Evolutionary conservation across 2,329 filamentous ascomycete genomes (phyloP).

Genomic region (Zymoseptoria passerinii): DNA sequence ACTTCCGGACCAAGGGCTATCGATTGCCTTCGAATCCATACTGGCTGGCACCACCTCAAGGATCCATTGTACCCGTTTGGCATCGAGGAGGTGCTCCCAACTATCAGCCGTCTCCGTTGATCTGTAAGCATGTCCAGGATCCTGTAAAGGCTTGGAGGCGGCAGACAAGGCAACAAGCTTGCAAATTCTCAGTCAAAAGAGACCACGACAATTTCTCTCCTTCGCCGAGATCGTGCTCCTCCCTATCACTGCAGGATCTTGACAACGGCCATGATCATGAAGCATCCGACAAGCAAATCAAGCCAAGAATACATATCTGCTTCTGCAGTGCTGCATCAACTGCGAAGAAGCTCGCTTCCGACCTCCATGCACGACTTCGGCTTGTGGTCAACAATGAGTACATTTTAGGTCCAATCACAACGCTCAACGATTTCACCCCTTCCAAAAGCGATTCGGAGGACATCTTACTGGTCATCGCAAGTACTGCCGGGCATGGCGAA

Average conservation of each 20-base stretch:
- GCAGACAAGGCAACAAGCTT: background rate
- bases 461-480: conserved; percentile 2
- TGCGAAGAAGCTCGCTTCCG: conserved; percentile 2
- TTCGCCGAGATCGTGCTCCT: background rate
- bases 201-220: background rate
- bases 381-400: background rate
- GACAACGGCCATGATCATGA: background rate
- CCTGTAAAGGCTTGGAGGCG: conserved; percentile 4
- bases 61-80: conserved; percentile 5
- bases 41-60: conserved; percentile 5
- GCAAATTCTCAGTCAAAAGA: background rate
- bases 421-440: conserved; percentile 1
- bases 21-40: conserved; percentile 5
- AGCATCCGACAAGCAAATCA: background rate
- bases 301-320: background rate
- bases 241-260: background rate
- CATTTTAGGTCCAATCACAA: background rate
- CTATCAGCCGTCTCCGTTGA: conserved; percentile 4
- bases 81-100: conserved; percentile 5
- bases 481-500: conserved; percentile 2
- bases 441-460: background rate
- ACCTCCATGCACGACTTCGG: background rate
- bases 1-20: conserved; percentile 1
- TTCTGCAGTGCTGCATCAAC: conserved; percentile 3
- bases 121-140: conserved; percentile 3